A percentile compares a stretch with the other conserved stretches of the same genome.
Conservation (phyloP, 1,284 basidiomycete species). For the Abortiporus biennis region DNA sequence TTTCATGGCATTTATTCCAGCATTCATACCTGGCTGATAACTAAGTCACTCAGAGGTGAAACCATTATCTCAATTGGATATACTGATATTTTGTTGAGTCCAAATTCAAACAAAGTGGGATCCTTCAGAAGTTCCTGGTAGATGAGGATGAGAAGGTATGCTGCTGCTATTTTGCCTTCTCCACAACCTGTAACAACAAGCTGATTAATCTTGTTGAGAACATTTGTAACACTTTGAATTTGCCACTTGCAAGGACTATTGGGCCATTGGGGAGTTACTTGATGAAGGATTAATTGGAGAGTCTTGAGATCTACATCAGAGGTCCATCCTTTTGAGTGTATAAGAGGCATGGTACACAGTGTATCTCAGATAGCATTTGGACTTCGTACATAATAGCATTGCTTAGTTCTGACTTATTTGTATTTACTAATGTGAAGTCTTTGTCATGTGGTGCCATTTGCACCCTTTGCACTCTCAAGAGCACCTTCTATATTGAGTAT, state of each 20-base stretch:
- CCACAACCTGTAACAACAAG: constrained; percentile 9
- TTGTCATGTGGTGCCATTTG: too few species aligned
- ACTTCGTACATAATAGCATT: too few species aligned
- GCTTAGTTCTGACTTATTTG: too few species aligned
- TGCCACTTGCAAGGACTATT: constrained; percentile 10
- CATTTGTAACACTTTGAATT: constrained; percentile 4
- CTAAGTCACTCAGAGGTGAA: not conserved
- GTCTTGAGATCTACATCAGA: not conserved
- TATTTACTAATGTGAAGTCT: too few species aligned
- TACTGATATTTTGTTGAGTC: not conserved
- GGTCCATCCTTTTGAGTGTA: too few species aligned
- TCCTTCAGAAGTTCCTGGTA: not conserved
- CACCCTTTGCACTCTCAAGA: too few species aligned
- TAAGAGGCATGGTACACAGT: too few species aligned
- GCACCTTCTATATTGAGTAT: too few species aligned
- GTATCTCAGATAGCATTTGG: too few species aligned
- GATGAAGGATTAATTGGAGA: not conserved
- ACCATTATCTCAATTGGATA: constrained; percentile 1
- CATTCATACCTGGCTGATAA: not conserved
- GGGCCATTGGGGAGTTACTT: constrained; percentile 6
- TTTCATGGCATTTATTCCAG: not conserved
- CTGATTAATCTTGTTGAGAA: constrained; percentile 8
- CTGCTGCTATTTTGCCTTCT: constrained; percentile 9
- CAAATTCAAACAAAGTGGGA: not conserved
- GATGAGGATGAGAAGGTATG: constrained; percentile 9